Evolutionary conservation across 495 filamentous ascomycete genomes (phyloP), one percentile per base, ranked within the genome.

Genomic region (Aspergillus cavernicola): DNA sequence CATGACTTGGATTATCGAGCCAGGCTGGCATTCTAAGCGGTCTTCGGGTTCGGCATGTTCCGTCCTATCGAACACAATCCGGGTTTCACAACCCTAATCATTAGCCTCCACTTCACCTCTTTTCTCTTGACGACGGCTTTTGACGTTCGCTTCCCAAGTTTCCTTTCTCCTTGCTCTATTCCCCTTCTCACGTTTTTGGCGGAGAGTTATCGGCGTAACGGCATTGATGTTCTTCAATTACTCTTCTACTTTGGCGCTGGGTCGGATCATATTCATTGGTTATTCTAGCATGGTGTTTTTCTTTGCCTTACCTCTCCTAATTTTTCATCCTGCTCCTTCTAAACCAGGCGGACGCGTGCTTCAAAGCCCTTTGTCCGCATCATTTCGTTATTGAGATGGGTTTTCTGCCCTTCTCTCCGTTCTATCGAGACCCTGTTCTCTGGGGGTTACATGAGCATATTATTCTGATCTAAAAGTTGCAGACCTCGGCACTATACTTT

Each of bases 141-240:
- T 24, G 19, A 52, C 44, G 56, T 53, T 58, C 44, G 44, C 45
- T 53, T 48, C 35, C 44, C 15, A 50, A 56, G 37, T 51, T 59
- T 64, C 55, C 55, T 44, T 29, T 57, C 61, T 54, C 55, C 56
- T 60, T 47, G 48, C 31, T 35, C 42, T 53, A 35, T 57, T 60
- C 50, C 51, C 51, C 32, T 50, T 59, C 28, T 55, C 50, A 57
- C 55, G 45, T 60, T 55, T 67, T 67, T 58, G 66, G 63, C 61
- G 64, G 60, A 61, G 48, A 48, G 55, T 56, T 55, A 58, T 66
- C 50, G 72, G 70, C 66, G 70, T 70, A 46, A 56, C 33, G 68
- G 67, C 58, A 62, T 63, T 57, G 43, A 46, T 61, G 44, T 60
- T 45, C 38, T 53, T 56, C 53, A 58, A 38, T 33, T 40, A 55